Evolutionary conservation across 2,329 filamentous ascomycete species (phyloP), one percentile per base, ranked within the genome.

Genomic region (Aureobasidium sp.): DNA sequence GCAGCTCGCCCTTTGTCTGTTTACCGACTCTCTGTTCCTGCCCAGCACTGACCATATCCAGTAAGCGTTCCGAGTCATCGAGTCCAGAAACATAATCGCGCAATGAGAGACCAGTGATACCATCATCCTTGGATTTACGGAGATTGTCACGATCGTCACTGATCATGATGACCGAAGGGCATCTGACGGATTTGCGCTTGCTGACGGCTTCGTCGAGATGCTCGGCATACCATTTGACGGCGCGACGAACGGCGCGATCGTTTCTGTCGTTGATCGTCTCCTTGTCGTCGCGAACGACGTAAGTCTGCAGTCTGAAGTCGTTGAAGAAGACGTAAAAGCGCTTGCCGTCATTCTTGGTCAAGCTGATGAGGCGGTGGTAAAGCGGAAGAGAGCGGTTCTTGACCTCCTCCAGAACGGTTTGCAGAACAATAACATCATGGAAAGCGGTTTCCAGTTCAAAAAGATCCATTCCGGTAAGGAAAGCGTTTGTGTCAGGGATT

Each of bases 261-360:
- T 99, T 99, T 61, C 94, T 84, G 74, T 99, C 94, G 73, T 99
- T 99, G 76, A 99, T 94, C 3, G 85, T 88, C 78, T 99, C 94
- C 41, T 89, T 87, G 6, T 82, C 75, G 22, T 87, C 83, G 65
- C 94, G 83, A 31, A 83, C 78, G 52, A 97, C 84, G 71, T 96
- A 89, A 0, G 94, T 99, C 75, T 99, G 95, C 42, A 92, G 80
- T 57, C 93, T 85, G 72, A 99, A 99, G 70, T 99, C 94, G 74
- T 99, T 99, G 84, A 97, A 97, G 74, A 99, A 99, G 58, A 99
- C 90, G 71, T 97, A 97, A 73, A 96, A 97, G 61, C 93, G 86
- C 80, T 99, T 99, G 67, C 96, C 91, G 69, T 96, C 91, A 71
- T 93, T 96, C 76, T 93, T 96, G 42, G 92, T 96, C 66, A 99